Conservation (phyloP, 2,329 filamentous ascomycete genomes). For the Trichophyton verrucosum region DNA sequence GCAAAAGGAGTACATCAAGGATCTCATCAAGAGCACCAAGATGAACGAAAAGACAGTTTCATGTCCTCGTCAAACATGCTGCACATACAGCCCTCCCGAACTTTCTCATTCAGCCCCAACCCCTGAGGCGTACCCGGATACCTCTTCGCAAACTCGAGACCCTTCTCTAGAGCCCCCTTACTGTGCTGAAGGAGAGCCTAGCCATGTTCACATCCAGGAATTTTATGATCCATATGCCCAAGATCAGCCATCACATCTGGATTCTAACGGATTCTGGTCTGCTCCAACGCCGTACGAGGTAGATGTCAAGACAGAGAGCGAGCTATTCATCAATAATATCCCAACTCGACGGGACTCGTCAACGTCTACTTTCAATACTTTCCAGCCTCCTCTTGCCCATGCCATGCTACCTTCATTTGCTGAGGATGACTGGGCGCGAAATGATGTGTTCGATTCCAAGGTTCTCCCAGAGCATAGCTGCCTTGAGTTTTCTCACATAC, state of each 20-base stretch:
- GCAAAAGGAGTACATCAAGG: constrained; percentile 94
- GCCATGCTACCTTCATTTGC: constrained; percentile 52
- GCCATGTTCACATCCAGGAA: constrained; percentile 47
- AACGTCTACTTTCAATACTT: constrained; percentile 87
- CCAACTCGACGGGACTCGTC: constrained; percentile 76
- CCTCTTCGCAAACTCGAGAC: constrained; percentile 58
- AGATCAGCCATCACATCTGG: constrained; percentile 44
- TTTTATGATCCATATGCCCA: constrained; percentile 32
- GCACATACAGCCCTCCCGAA: constrained; percentile 55
- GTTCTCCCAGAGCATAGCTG: constrained; percentile 63
- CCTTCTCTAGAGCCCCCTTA: constrained; percentile 71
- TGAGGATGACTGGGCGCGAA: constrained; percentile 58
- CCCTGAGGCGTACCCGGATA: constrained; percentile 64
- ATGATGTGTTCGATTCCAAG: constrained; percentile 55
- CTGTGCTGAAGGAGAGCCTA: constrained; percentile 53
- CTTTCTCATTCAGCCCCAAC: constrained; percentile 72
- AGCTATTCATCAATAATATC: constrained; percentile 86
- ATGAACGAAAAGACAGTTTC: constrained; percentile 68
- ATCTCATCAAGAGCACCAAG: constrained; percentile 95
- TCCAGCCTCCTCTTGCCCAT: constrained; percentile 61
- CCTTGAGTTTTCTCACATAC: constrained; percentile 62
- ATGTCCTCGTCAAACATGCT: constrained; percentile 23
- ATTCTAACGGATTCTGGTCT: constrained; percentile 45
- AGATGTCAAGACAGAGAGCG: constrained; percentile 88
- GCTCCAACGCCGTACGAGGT: constrained; percentile 71